Base-by-base conservation (phyloP, 768 basidiomycete genomes). In the Mrakia frigida region DNA sequence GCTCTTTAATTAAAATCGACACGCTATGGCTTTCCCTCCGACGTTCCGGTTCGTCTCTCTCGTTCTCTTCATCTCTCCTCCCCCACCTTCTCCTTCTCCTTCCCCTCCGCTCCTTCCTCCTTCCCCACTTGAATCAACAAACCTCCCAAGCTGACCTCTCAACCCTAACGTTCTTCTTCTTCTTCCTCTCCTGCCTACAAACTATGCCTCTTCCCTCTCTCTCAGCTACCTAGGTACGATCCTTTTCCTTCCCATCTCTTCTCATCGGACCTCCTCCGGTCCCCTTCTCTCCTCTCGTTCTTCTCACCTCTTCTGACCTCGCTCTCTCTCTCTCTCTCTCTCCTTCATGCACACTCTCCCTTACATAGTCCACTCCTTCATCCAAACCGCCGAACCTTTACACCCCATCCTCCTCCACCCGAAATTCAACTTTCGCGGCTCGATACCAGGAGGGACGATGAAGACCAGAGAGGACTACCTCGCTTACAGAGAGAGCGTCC, bases 291-390 rank as follows among this genome's bases (percentile, higher is more conserved):
- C 65, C 11, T 14, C 65, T 67, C 65, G 3, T 39, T 14, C 65
- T 68, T n/a, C 18, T 37, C 37, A 18, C 11, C 37, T 21, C 35
- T 68, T 25, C 16, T 28, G 31, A 11, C 52, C 50, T 53, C 18
- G 50, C 25, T 72, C 33, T 21, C 7, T 21, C 25, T 52, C 33
- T 56, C 53, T 59, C 21, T 52, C 56, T 56, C 39, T 37, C 39
- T 69, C 41, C 35, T 6, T 23, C 35, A n/a, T n/a, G n/a, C n/a
- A n/a, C n/a, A n/a, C 6, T 18, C 70, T 56, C 1, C 11, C 35
- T 50, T 65, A 13, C n/a, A 60, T 18, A 68, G 70, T 72, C 18
- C 70, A 72, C 52, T 72, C 70, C 18, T 74, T 46, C 50, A 33
- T 74, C 46, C 74, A 74, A 31, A 74, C 74, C 21, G 37, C 41